Conservation (phyloP, 2,329 filamentous ascomycete genomes). For the Chaetothyriales sp. region DNA sequence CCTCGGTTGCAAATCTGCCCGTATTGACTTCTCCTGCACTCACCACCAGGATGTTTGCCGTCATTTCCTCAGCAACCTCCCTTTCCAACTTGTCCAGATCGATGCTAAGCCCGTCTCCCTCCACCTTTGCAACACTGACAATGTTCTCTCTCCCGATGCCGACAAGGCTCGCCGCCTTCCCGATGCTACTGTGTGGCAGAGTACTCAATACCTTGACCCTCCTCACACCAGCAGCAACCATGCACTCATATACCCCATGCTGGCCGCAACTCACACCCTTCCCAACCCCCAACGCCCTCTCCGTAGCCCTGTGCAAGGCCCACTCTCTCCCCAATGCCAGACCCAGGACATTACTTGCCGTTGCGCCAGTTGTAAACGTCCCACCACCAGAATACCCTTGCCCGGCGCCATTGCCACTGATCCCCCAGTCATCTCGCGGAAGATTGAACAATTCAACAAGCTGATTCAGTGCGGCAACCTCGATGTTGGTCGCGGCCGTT, state of each 20-base stretch:
- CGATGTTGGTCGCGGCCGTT: constrained; percentile 59
- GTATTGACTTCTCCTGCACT: constrained; percentile 86
- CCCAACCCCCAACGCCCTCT: constrained; percentile 19
- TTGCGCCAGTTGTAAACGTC: constrained; percentile 64
- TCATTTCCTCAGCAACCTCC: constrained; percentile 37
- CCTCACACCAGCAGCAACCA: constrained; percentile 1
- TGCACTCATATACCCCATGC: constrained; percentile 39
- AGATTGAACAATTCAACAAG: constrained; percentile 53
- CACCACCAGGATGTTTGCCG: constrained; percentile 62
- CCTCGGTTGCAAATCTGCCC: constrained; percentile 56
- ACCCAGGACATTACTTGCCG: constrained; percentile 49
- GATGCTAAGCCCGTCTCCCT: constrained; percentile 50
- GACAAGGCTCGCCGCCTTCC: constrained; percentile 67
- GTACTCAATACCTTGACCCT: constrained; percentile 42
- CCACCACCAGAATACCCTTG: constrained; percentile 39
- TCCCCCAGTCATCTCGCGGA: constrained; percentile 36
- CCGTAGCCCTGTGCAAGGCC: constrained; percentile 29
- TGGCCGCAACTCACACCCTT: constrained; percentile 44
- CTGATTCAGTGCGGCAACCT: constrained; percentile 56
- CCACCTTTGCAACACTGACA: constrained; percentile 39
- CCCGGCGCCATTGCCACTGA: constrained; percentile 3
- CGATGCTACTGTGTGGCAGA: constrained; percentile 66
- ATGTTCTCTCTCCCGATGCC: constrained; percentile 61
- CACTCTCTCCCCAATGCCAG: constrained; percentile 56
- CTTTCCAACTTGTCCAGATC: constrained; percentile 51